Conservation (phyloP, 2,329 filamentous ascomycete species). For the Apiospora aurea region DNA sequence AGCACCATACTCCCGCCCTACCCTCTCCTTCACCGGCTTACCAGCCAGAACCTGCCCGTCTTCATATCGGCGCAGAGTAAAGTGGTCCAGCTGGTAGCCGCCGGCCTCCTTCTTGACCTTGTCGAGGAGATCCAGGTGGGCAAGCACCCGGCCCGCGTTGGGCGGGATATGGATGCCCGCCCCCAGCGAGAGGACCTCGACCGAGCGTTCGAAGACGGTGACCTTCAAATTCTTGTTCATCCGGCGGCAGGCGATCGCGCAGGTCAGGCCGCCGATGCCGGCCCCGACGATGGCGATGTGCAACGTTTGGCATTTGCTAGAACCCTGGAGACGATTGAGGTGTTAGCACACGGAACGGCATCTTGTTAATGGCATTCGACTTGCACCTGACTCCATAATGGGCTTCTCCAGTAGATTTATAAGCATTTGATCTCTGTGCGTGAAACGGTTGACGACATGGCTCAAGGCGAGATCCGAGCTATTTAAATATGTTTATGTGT, state of each 20-base stretch:
- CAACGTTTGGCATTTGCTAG: not conserved
- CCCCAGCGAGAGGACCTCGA: not conserved
- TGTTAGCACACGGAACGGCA: not conserved
- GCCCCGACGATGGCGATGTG: slow-evolving; percentile 3
- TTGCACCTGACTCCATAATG: not conserved
- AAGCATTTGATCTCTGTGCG: not conserved
- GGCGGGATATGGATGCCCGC: slow-evolving; percentile 18
- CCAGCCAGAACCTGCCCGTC: not conserved
- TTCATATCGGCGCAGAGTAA: not conserved
- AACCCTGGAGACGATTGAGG: not conserved
- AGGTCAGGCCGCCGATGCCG: slow-evolving; percentile 6
- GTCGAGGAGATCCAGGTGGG: not conserved
- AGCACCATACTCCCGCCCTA: not conserved
- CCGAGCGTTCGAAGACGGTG: not conserved
- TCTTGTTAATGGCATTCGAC: not conserved
- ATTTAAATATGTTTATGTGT: no score
- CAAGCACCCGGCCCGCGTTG: not conserved
- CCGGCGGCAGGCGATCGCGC: slow-evolving; percentile 6
- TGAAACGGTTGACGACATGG: no score
- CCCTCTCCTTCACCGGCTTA: not conserved
- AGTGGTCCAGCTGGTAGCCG: not conserved
- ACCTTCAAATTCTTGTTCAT: not conserved
- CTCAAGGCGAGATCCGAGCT: no score
- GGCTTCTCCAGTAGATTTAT: no score
- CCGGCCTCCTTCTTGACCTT: not conserved